Evolutionary conservation across 768 basidiomycete species (phyloP).

Genomic region (Chiua virens): DNA sequence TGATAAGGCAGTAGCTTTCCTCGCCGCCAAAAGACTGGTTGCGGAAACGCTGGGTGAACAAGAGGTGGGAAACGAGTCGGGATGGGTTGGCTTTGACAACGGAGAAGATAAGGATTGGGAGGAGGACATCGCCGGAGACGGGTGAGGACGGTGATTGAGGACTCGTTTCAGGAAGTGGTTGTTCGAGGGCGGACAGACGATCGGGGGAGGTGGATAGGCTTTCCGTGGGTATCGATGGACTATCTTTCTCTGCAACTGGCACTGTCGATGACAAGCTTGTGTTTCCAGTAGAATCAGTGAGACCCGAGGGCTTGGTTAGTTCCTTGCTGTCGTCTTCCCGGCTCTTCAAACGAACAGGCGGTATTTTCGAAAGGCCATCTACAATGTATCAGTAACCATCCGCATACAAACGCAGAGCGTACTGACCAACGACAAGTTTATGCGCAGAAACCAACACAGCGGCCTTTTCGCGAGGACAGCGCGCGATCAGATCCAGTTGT

Average conservation of each 20-base stretch:
- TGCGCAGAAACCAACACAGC: slow-evolving; percentile 81
- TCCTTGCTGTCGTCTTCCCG: slow-evolving; percentile 38
- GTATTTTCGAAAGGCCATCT: slow-evolving; percentile 77
- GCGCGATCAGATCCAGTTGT: slow-evolving; percentile 46
- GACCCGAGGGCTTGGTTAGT: background rate
- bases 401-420: background rate
- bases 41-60: slow-evolving; percentile 34
- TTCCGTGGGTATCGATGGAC: slow-evolving; percentile 10
- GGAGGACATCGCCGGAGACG: slow-evolving; percentile 84
- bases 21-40: slow-evolving; percentile 50
- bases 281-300: background rate
- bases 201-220: slow-evolving; percentile 4
- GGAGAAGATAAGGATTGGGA: slow-evolving; percentile 91
- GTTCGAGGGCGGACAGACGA: background rate
- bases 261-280: slow-evolving; percentile 1
- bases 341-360: slow-evolving; percentile 71
- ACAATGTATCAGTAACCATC: slow-evolving; percentile 1
- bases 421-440: slow-evolving; percentile 76
- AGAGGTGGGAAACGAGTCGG: slow-evolving; percentile 60
- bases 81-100: slow-evolving; percentile 92
- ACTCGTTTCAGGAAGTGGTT: slow-evolving; percentile 10
- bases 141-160: slow-evolving; percentile 38
- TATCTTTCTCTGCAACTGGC: slow-evolving; percentile 3
- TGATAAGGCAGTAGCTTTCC: slow-evolving; percentile 90
- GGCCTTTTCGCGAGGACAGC: slow-evolving; percentile 77